These are phyloP conservation scores for Acorus gramineus DNA, from an alignment of 106 monocot genomes.

Conservation along the genomic window DNA sequence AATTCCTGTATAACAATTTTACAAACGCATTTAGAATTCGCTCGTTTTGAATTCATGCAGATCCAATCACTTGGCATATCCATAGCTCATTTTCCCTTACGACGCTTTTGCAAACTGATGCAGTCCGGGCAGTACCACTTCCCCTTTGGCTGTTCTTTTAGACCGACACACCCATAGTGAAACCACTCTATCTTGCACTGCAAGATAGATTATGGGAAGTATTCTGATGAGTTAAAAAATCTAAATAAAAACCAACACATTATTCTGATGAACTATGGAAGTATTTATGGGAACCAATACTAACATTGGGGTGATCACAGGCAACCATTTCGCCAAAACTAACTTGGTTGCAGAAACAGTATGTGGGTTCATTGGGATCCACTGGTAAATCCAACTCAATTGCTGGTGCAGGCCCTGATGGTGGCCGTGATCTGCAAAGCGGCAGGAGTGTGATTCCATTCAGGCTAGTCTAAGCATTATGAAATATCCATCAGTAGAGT, in stretches of 20 bases:
- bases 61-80: no score
- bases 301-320: conserved; percentile 84
- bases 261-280: no score
- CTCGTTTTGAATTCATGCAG: no score
- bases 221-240: neutral
- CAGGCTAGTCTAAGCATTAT: no score
- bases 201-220: neutral
- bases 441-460: no score
- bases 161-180: conserved; percentile 80
- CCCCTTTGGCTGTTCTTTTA: conserved; percentile 93
- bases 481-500: no score
- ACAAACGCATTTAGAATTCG: no score
- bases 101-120: conserved; percentile 37
- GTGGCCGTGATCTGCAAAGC: conserved; percentile 29
- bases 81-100: conserved; percentile 33
- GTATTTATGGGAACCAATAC: neutral
- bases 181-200: conserved; percentile 99
- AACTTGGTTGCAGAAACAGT: conserved; percentile 96
- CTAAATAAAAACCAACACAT: neutral
- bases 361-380: conserved; percentile 97
- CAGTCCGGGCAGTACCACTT: conserved; percentile 94
- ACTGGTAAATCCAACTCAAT: conserved; percentile 79
- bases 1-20: no score
- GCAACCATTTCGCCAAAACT: conserved; percentile 98
- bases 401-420: conserved; percentile 20